phyloP scores from a whole-genome alignment of 2,329 filamentous ascomycete genomes.

The Akanthomyces dipterigenus region DNA sequence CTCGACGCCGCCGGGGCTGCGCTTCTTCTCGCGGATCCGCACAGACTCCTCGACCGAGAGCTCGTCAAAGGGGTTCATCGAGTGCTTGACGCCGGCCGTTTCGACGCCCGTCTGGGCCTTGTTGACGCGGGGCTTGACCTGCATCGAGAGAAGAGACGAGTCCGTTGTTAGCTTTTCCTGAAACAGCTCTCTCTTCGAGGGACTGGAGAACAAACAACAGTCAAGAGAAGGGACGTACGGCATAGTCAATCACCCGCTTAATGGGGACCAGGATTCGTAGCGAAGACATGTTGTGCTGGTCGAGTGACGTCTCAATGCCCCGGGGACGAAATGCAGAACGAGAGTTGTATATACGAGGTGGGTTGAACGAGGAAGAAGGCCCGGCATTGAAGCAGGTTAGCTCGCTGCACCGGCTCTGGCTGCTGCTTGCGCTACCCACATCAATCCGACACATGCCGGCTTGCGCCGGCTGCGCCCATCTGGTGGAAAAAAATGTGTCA shows the following conservation, averaged over 20 bases:
- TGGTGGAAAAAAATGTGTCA: conserved; percentile 27
- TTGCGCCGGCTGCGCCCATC: conserved; percentile 34
- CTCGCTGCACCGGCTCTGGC: neutral
- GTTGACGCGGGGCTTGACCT: conserved; percentile 66
- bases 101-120: conserved; percentile 79
- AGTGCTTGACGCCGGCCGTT: conserved; percentile 89
- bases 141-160: neutral
- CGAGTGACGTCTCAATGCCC: conserved; percentile 18
- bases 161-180: neutral
- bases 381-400: neutral
- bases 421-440: neutral
- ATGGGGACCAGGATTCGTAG: conserved; percentile 73
- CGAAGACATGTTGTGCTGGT: conserved; percentile 43
- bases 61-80: conserved; percentile 98
- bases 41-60: conserved; percentile 95
- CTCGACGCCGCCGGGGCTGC: conserved; percentile 65
- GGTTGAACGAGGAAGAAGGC: conserved; percentile 6
- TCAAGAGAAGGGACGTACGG: conserved; percentile 45
- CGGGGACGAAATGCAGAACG: conserved; percentile 18
- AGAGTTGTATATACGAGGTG: conserved; percentile 10
- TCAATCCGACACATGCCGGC: conserved; percentile 27
- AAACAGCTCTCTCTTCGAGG: neutral
- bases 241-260: conserved; percentile 83
- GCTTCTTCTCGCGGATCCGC: conserved; percentile 82
- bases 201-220: neutral